Conservation (phyloP, 495 filamentous ascomycete genomes). For the Aspergillus incahuasiensis region DNA sequence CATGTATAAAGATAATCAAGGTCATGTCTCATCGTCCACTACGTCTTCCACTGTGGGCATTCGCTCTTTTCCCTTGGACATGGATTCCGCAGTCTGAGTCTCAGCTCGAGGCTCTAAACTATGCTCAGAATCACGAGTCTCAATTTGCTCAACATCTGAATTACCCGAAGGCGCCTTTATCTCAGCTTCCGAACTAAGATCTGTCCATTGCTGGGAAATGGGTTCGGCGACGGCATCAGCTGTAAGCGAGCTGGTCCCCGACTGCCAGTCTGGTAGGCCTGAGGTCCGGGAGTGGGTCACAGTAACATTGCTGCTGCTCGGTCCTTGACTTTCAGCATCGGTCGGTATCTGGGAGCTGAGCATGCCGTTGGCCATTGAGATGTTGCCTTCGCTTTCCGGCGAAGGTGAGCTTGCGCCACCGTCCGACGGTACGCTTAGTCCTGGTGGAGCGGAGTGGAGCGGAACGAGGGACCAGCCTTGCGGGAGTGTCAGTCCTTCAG, state of each 20-base stretch:
- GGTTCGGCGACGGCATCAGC: slow-evolving; percentile 20
- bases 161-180: slow-evolving; percentile 7
- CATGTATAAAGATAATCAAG: slow-evolving; percentile 27
- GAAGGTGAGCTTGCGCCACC: slow-evolving; percentile 9
- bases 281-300: background rate
- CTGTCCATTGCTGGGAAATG: slow-evolving; percentile 37
- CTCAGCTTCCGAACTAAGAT: slow-evolving; percentile 25
- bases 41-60: slow-evolving; percentile 47
- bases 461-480: slow-evolving; percentile 72
- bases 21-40: slow-evolving; percentile 36
- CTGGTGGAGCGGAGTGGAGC: slow-evolving; percentile 48
- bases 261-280: slow-evolving; percentile 18
- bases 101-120: slow-evolving; percentile 3
- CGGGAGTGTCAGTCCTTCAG: slow-evolving; percentile 67
- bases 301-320: background rate
- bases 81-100: slow-evolving; percentile 14
- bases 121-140: background rate
- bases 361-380: background rate
- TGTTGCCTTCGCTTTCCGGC: slow-evolving; percentile 6
- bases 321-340: background rate
- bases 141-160: background rate
- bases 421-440: background rate
- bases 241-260: slow-evolving; percentile 11
- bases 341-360: background rate
- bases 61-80: slow-evolving; percentile 44